Evolutionary conservation across 164 flowering plant species (phyloP).

Genomic region (Tetrastigma voinierianum): DNA sequence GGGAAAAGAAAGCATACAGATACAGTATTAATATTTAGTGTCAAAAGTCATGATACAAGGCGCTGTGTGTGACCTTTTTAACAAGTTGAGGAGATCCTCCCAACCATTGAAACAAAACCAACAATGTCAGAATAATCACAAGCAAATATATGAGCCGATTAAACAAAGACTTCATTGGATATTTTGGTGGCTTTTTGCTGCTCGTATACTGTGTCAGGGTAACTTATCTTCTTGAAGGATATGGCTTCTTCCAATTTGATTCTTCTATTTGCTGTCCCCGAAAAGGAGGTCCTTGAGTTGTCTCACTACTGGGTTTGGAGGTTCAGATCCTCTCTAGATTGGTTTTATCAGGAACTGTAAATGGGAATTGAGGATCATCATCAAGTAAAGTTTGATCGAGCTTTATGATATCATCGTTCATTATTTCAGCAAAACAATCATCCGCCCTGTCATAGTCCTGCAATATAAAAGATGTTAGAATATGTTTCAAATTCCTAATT

Average conservation of each 20-base stretch:
- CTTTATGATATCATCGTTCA: slow-evolving; percentile 64
- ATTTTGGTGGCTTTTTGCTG: slow-evolving; percentile 1
- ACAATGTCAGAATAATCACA: slow-evolving; percentile 17
- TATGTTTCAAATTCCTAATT: too few relatives aligned
- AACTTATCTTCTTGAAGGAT: background rate
- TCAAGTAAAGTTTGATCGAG: slow-evolving; percentile 45
- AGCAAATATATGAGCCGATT: slow-evolving; percentile 3
- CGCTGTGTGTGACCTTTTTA: background rate
- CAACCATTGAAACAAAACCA: slow-evolving; percentile 18
- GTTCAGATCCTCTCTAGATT: slow-evolving; percentile 14
- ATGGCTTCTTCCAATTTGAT: slow-evolving; percentile 24
- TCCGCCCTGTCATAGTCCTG: slow-evolving; percentile 43
- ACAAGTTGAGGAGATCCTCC: slow-evolving; percentile 8
- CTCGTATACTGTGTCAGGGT: background rate
- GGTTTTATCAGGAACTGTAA: background rate
- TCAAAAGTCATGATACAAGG: slow-evolving; percentile 2
- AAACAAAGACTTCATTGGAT: background rate
- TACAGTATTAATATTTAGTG: slow-evolving; percentile 1
- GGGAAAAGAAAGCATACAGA: background rate
- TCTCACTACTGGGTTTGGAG: slow-evolving; percentile 9
- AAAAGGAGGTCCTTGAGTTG: slow-evolving; percentile 4
- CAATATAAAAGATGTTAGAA: slow-evolving; percentile 1
- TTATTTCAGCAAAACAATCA: slow-evolving; percentile 56
- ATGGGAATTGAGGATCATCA: background rate
- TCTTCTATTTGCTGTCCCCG: slow-evolving; percentile 55